Conservation (phyloP, 2,329 filamentous ascomycete genomes). For the Kalmusia sp. region DNA sequence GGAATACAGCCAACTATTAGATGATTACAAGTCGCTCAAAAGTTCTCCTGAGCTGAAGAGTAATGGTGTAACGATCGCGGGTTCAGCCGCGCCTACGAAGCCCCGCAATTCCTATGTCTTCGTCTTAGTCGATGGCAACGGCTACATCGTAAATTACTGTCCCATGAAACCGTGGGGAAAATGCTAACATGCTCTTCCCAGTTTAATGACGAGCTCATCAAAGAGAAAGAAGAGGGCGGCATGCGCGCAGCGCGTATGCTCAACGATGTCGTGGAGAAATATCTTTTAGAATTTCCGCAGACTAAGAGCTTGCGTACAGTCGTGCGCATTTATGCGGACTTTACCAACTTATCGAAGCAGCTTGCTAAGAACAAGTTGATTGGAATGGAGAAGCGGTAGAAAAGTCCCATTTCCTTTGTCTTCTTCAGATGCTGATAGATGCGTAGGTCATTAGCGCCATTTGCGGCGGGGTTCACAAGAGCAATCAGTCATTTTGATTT, state of each 20-base stretch:
- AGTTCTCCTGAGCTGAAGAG: constrained; percentile 64
- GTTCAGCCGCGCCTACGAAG: constrained; percentile 11
- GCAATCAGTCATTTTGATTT: constrained; percentile 67
- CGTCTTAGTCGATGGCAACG: constrained; percentile 68
- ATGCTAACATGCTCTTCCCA: too few relatives aligned
- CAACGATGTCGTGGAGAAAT: constrained; percentile 57
- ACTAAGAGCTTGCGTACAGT: constrained; percentile 61
- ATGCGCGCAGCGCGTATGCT: constrained; percentile 62
- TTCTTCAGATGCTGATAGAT: too few relatives aligned
- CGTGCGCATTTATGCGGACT: constrained; percentile 64
- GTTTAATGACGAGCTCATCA: constrained; percentile 60
- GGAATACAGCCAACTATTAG: constrained; percentile 56
- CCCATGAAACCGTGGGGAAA: too few relatives aligned
- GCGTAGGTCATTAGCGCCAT: constrained; percentile 63
- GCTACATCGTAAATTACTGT: constrained; percentile 58
- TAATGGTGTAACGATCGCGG: constrained; percentile 48
- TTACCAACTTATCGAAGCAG: constrained; percentile 60
- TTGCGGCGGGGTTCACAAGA: constrained; percentile 64
- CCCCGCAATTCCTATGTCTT: constrained; percentile 66
- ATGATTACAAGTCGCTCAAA: constrained; percentile 62
- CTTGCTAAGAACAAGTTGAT: constrained; percentile 58
- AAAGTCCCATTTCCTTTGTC: too few relatives aligned
- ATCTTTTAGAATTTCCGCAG: constrained; percentile 30
- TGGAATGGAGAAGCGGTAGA: constrained; percentile 62
- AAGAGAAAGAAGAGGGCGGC: constrained; percentile 61